Percentiles rank a stretch among this genome's conserved stretches.
Conservation (phyloP, 768 basidiomycete species). For the Tubosaeta sp. region DNA sequence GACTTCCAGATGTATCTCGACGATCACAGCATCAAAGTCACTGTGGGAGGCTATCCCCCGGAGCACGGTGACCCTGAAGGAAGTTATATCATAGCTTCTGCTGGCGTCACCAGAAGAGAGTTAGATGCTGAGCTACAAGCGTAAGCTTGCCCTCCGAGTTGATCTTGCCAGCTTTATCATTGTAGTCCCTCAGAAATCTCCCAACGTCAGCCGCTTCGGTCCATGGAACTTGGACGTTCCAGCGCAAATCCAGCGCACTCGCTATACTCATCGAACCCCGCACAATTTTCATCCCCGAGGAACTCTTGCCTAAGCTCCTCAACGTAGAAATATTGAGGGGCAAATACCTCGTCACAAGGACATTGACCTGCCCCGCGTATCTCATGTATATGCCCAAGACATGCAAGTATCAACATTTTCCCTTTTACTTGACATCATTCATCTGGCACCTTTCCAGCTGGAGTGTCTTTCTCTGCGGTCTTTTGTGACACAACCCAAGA, state of each 20-base stretch:
- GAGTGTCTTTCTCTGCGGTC: constrained; percentile 11
- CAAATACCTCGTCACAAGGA: constrained; percentile 24
- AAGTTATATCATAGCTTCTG: constrained; percentile 17
- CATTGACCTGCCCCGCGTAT: constrained; percentile 25
- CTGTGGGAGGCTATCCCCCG: constrained; percentile 1
- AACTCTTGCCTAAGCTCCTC: background rate
- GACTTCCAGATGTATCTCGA: constrained; percentile 4
- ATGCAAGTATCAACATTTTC: background rate
- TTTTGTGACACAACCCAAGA: background rate
- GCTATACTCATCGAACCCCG: constrained; percentile 25
- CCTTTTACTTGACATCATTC: background rate
- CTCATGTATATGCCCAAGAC: constrained; percentile 23
- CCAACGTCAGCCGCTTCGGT: constrained; percentile 24
- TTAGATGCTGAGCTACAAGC: constrained; percentile 5
- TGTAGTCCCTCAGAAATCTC: background rate
- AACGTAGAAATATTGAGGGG: constrained; percentile 10
- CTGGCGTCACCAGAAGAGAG: constrained; percentile 14
- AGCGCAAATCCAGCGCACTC: constrained; percentile 24
- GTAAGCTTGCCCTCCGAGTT: background rate
- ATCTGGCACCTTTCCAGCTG: background rate
- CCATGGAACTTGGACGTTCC: constrained; percentile 29
- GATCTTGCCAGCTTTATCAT: no score
- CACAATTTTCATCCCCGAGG: constrained; percentile 12
- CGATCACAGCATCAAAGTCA: background rate
- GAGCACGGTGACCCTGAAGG: constrained; percentile 8